phyloP scores from a whole-genome alignment of 139 green algal genomes.

The Chlamydomonas sp. region DNA sequence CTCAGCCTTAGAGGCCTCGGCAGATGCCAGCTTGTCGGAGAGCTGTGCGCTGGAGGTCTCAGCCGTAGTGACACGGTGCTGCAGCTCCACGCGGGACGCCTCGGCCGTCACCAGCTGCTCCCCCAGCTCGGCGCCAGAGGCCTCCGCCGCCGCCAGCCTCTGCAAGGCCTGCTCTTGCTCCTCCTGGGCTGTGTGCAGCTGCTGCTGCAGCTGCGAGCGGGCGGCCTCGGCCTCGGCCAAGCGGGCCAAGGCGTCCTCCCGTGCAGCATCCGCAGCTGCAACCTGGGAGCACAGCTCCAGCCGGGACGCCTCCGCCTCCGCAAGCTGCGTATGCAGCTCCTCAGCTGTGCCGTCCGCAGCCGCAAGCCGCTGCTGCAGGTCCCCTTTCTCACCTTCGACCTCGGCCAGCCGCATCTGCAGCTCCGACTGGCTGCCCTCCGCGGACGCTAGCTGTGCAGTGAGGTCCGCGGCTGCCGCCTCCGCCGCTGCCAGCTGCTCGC shows the following conservation, averaged over 20 bases:
- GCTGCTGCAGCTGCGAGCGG: neutral
- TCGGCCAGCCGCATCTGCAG: neutral
- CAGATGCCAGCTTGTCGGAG: neutral
- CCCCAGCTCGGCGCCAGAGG: neutral
- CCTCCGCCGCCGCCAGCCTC: neutral
- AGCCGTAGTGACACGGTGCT: neutral
- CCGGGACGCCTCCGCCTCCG: neutral
- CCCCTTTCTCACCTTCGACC: neutral
- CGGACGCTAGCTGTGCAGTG: too few species aligned
- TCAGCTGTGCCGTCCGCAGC: neutral
- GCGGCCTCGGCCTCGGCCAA: neutral
- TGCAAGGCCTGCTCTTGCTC: neutral
- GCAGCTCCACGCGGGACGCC: neutral
- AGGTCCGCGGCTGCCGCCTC: neutral
- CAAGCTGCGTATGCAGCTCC: neutral
- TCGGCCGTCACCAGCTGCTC: neutral
- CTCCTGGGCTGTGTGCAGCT: neutral
- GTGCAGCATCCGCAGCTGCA: neutral
- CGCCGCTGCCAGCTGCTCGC: neutral
- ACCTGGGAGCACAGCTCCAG: neutral
- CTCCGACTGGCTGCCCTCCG: neutral
- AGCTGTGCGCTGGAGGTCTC: neutral
- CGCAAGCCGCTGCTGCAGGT: constrained; percentile 3
- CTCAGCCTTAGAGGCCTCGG: neutral
- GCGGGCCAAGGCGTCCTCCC: neutral